Base-by-base conservation (phyloP, 495 filamentous ascomycete genomes). In the Neurospora africana region DNA sequence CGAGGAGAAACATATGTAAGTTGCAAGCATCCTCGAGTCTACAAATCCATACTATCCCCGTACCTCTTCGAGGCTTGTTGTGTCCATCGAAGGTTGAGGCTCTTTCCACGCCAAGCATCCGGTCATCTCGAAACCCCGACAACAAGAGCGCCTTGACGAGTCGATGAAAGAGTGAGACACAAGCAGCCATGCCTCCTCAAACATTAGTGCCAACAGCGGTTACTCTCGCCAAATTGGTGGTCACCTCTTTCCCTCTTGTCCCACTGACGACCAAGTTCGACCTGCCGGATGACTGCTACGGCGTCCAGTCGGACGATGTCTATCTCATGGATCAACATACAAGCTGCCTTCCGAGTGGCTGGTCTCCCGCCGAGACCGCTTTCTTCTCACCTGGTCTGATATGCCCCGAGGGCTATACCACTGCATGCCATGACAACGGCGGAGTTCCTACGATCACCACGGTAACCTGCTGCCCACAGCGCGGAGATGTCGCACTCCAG, bases 311-410 rank as follows among this genome's bases (percentile, higher is more conserved):
- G 19, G 13, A 13, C 27, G 67, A 69, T 33, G 58, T 74, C 35
- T 71, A 68, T 43, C 43, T 77, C 33, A 72, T 78, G 23, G 74
- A 80, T 39, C 58, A 74, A 17, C 35, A 74, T 19, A 47, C 67
- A 2, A 70, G 69, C 9, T 80, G 77, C 67, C 67, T 78, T 9
- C 77, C 77, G 11, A 68, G 72, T 4, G 72, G 77, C 4, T 79
- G 77, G 65, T 39, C 47, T 21, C 69, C 68, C 15, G 69, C 70
- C 23, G 69, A 72, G 15, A 72, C 68, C 23, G 70, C 75, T 11
- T 77, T 74, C 71, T 80, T 77, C 71, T 78, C 77, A 5, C 78
- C 78, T 3, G 78, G 78, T 23, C 39, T 78, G 27, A 30, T 69
- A 3, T 79, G 78, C 70, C 78, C 78, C 1, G 61, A 58, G n/a